These are phyloP conservation scores for Ophiostoma ulmi DNA, from an alignment of 2,329 filamentous ascomycete species.

Conservation along the genomic window DNA sequence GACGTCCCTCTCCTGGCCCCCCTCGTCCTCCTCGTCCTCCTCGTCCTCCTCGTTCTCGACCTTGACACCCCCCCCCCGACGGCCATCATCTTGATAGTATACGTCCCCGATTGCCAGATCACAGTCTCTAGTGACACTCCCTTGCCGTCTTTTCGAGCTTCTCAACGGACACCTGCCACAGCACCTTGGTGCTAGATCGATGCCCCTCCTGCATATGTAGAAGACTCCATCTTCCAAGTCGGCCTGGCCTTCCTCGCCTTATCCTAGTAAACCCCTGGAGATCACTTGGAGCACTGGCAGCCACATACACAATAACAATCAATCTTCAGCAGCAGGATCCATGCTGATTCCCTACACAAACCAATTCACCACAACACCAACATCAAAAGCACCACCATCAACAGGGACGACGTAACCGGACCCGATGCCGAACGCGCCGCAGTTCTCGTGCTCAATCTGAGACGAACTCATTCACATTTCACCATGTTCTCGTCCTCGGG, in stretches of 20 bases:
- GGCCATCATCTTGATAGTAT: not conserved
- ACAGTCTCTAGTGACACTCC: not conserved
- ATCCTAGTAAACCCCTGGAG: conserved; percentile 8
- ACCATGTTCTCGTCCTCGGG: conserved; percentile 42
- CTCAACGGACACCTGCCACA: not conserved
- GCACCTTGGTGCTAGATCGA: not conserved
- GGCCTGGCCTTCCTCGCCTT: not conserved
- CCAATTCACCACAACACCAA: not conserved
- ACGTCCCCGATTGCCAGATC: not conserved
- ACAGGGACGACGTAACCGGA: not conserved
- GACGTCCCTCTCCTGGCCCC: conserved; percentile 1
- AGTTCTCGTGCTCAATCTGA: conserved; percentile 5
- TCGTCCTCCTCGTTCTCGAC: not conserved
- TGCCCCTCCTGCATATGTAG: conserved; percentile 12
- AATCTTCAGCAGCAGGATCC: not conserved
- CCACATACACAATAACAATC: not conserved
- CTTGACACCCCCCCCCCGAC: not conserved
- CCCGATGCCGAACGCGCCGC: conserved; percentile 5
- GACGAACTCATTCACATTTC: not conserved
- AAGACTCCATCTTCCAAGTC: not conserved
- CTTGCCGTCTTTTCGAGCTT: not conserved
- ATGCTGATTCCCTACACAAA: not conserved
- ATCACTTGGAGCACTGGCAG: not conserved
- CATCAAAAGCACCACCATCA: not conserved
- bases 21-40: not conserved